Base-by-base conservation (phyloP, 176 grass and related monocot genomes). In the Zea luxurians region DNA sequence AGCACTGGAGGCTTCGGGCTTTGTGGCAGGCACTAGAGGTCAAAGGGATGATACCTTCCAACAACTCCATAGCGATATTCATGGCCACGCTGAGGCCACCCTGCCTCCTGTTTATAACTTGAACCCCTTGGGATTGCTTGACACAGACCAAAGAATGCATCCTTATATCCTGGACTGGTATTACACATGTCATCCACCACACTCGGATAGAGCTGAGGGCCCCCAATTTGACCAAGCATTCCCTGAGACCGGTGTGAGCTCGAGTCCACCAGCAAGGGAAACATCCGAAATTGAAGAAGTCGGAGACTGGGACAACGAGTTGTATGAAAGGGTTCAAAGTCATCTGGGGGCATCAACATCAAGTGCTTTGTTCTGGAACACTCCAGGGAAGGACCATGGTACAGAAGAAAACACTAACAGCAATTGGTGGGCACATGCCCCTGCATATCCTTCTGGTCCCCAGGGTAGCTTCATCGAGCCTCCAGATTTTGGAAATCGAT, bases 131-230 rank as follows among this genome's bases (percentile, higher is more conserved):
- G 90, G 87, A 73, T 81, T 92, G 46, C 84, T 91, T 4, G 87
- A 86, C 71, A 72, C 80, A 41, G 85, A 86, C 47, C 89, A 88
- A 84, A 92, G 84, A 78, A 77, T 60, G 47, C 83, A 89, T 37
- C 96, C 88, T 1, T 95, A 95, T 83, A 76, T 99, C 74, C 79
- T 95, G 20, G 96, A 99, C 49, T 99, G 89, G 90, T 99, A 99
- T 77, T 95, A 99, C 72, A 89, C 81, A 54, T 86, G 76, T 40
- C 68, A 66, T 53, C 81, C 63, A 75, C 77, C 76, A 9, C 78
- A 81, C 48, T 52, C n/a, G 36, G 83, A 75, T 71, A 79, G 54
- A 77, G 49, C 57, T 17, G 81, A 78, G 83, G 66, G 55, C 66
- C 75, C 82, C 13, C 77, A 85, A 11, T 18, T 73, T 47, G 60